A percentile compares a stretch with the other conserved stretches of the same genome.
phyloP scores from a whole-genome alignment of 208 protist species.

The Trypanosoma avium region DNA sequence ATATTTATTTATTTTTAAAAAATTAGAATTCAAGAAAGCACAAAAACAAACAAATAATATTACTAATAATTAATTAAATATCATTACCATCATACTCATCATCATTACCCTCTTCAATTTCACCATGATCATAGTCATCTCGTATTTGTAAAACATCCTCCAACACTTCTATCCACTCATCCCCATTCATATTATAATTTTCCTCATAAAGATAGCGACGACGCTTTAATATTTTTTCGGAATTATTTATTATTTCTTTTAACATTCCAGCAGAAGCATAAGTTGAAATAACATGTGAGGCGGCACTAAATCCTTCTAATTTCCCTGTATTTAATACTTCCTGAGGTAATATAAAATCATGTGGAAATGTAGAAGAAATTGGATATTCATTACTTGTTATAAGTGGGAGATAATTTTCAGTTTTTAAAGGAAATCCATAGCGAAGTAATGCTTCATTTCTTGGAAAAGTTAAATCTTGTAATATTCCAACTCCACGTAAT shows the following conservation, averaged over 20 bases:
- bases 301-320: constrained; percentile 46
- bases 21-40: no score
- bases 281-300: constrained; percentile 63
- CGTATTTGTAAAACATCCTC: constrained; percentile 62
- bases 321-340: constrained; percentile 17
- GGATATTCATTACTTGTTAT: constrained; percentile 62
- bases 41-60: no score
- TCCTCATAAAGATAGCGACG: constrained; percentile 43
- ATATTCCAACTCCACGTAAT: constrained; percentile 58
- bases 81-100: constrained; percentile 2
- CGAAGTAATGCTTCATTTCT: constrained; percentile 72
- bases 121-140: constrained; percentile 77
- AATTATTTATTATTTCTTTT: constrained; percentile 22
- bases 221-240: constrained; percentile 42
- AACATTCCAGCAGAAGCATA: constrained; percentile 73
- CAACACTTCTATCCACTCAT: constrained; percentile 72
- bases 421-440: constrained; percentile 72
- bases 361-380: constrained; percentile 66
- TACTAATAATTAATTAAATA: not conserved
- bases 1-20: no score
- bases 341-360: constrained; percentile 43
- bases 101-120: constrained; percentile 32
- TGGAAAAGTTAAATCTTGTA: constrained; percentile 52
- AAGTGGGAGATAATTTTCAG: constrained; percentile 58
- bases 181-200: constrained; percentile 61